A percentile compares a stretch with the other conserved stretches of the same genome.
Evolutionary conservation across 1,139 yeast genomes (phyloP).

Genomic region (Scheffersomyces lignicola): DNA sequence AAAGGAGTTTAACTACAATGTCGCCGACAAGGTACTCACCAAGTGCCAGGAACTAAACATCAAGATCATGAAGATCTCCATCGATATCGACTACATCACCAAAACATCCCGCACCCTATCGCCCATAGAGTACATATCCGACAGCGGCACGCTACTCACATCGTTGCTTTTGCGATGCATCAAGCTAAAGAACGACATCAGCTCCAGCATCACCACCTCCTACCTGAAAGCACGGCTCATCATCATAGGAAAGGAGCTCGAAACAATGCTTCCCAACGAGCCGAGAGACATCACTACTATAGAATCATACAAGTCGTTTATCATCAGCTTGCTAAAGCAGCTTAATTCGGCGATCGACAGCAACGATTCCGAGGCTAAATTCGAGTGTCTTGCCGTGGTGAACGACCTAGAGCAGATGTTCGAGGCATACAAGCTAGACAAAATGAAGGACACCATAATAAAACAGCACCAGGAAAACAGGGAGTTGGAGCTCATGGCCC

Average conservation of each 20-base stretch:
- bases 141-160: constrained; percentile 58
- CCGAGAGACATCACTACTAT: constrained; percentile 34
- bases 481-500: constrained; percentile 4
- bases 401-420: constrained; percentile 65
- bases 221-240: constrained; percentile 59
- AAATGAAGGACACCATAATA: constrained; percentile 20
- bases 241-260: constrained; percentile 55
- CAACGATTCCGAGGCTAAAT: constrained; percentile 51
- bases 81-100: constrained; percentile 49
- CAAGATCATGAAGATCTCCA: constrained; percentile 39
- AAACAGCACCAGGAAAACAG: constrained; percentile 9
- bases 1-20: constrained; percentile 44
- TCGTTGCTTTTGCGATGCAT: constrained; percentile 50
- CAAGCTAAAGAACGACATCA: constrained; percentile 46
- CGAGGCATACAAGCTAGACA: constrained; percentile 46
- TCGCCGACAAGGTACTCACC: constrained; percentile 50
- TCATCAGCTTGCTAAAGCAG: constrained; percentile 51
- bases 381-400: constrained; percentile 61
- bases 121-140: constrained; percentile 52
- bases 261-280: constrained; percentile 24
- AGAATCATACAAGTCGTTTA: constrained; percentile 51
- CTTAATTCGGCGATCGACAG: constrained; percentile 49
- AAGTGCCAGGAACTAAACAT: constrained; percentile 50
- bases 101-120: constrained; percentile 39
- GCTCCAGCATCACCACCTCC: constrained; percentile 52